phyloP scores from a whole-genome alignment of 2,329 filamentous ascomycete species.

The Alternaria sp. region DNA sequence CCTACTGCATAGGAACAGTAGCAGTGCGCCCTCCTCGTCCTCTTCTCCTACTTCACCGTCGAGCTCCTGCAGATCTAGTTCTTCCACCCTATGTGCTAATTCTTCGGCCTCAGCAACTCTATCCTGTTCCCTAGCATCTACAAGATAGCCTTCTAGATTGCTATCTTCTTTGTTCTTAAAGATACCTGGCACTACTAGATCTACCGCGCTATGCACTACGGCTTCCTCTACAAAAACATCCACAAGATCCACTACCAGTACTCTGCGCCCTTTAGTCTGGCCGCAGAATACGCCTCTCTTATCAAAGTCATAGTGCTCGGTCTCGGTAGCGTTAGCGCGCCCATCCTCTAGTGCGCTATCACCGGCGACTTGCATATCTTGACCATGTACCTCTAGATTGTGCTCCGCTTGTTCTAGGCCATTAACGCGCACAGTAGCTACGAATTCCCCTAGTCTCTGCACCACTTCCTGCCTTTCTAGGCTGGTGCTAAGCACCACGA shows the following conservation, averaged over 20 bases:
- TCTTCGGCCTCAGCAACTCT: conserved; percentile 84
- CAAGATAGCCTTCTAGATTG: conserved; percentile 91
- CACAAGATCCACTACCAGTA: conserved; percentile 99
- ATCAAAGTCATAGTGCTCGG: conserved; percentile 97
- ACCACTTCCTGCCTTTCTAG: conserved; percentile 97
- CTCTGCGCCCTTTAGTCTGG: conserved; percentile 94
- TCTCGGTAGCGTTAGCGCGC: conserved; percentile 81
- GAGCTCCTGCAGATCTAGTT: conserved; percentile 99
- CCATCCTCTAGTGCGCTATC: conserved; percentile 82
- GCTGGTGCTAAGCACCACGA: conserved; percentile 97
- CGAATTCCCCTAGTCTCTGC: conserved; percentile 97
- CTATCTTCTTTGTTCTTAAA: conserved; percentile 93
- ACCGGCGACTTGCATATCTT: conserved; percentile 90
- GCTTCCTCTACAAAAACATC: conserved; percentile 86
- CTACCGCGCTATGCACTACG: conserved; percentile 90
- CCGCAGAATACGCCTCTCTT: conserved; percentile 96
- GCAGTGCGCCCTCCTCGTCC: conserved; percentile 90
- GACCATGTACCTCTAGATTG: conserved; percentile 98
- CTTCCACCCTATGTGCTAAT: conserved; percentile 96
- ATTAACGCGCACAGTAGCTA: conserved; percentile 98
- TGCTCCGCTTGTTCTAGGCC: conserved; percentile 91
- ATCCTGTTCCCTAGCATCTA: conserved; percentile 87
- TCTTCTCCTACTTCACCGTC: conserved; percentile 95
- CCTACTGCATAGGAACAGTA: conserved; percentile 94
- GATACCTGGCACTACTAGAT: conserved; percentile 99